A percentile compares a stretch with the other conserved stretches of the same genome.
phyloP scores from a whole-genome alignment of 345 rosid species.

The Aethionema arabicum region DNA sequence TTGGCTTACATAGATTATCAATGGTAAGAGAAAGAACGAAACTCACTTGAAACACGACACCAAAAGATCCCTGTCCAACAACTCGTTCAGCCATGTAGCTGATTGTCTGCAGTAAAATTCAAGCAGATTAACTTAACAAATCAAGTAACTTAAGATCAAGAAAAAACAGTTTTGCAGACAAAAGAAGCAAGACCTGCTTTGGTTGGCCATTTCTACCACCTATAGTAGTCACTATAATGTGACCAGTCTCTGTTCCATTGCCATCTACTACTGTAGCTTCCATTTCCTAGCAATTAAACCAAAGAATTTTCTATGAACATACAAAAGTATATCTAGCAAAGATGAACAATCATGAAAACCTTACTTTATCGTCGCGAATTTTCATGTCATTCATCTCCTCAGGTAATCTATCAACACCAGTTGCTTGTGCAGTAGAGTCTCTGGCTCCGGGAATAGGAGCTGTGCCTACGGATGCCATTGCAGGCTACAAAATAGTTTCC shows the following conservation, averaged over 20 bases:
- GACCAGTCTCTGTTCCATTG: constrained; percentile 90
- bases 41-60: constrained; percentile 93
- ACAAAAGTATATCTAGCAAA: not conserved
- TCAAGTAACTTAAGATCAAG: not conserved
- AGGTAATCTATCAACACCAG: constrained; percentile 69
- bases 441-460: constrained; percentile 52
- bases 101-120: constrained; percentile 59
- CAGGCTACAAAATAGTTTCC: constrained; percentile 10
- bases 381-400: constrained; percentile 89
- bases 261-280: constrained; percentile 89
- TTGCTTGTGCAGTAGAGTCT: constrained; percentile 49
- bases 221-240: constrained; percentile 90
- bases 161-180: not conserved
- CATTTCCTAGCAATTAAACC: constrained; percentile 64
- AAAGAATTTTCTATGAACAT: not conserved
- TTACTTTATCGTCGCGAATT: constrained; percentile 59
- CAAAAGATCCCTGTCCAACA: constrained; percentile 97
- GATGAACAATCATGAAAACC: not conserved
- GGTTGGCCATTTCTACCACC: constrained; percentile 98
- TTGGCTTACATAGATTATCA: not conserved
- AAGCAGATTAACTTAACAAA: not conserved
- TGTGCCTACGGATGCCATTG: constrained; percentile 77
- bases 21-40: not conserved
- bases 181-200: constrained; percentile 57
- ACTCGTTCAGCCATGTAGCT: constrained; percentile 99